phyloP scores from a whole-genome alignment of 164 flowering plant species.

The Tinospora cordifolia region DNA sequence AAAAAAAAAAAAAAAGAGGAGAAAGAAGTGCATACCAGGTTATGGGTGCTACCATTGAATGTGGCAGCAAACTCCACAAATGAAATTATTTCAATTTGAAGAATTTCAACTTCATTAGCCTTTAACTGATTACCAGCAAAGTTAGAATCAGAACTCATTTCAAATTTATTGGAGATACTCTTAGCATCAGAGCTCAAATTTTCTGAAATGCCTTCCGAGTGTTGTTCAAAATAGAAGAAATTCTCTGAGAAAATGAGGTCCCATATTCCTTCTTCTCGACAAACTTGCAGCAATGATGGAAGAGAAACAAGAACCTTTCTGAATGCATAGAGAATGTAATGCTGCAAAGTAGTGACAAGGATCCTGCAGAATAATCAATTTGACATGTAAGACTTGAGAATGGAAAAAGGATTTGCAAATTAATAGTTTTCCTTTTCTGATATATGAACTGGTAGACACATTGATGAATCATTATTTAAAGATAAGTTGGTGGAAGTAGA shows the following conservation, averaged over 20 bases:
- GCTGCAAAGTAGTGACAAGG: constrained; percentile 58
- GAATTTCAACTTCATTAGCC: constrained; percentile 33
- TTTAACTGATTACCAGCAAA: constrained; percentile 17
- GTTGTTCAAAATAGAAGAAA: constrained; percentile 68
- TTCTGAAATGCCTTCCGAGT: constrained; percentile 35
- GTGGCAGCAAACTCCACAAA: constrained; percentile 85
- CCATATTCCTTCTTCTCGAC: constrained; percentile 84
- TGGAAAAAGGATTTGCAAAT: not conserved
- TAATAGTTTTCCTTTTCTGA: too few relatives aligned
- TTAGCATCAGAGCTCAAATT: constrained; percentile 20
- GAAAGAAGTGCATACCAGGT: constrained; percentile 48
- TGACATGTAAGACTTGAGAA: not conserved
- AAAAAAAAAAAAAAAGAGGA: too few relatives aligned
- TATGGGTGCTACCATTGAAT: constrained; percentile 50
- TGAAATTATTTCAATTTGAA: constrained; percentile 74
- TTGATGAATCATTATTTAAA: not conserved
- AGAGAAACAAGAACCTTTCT: constrained; percentile 58
- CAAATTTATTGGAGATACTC: constrained; percentile 14
- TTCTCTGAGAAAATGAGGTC: constrained; percentile 83
- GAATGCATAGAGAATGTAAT: constrained; percentile 50
- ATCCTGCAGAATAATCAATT: constrained; percentile 41
- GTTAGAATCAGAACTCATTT: constrained; percentile 17
- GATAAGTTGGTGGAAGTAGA: too few relatives aligned
- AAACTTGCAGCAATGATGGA: constrained; percentile 53
- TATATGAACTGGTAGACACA: not conserved